Base-by-base conservation (phyloP, 2,329 filamentous ascomycete genomes). In the Leptographium galeiforme region DNA sequence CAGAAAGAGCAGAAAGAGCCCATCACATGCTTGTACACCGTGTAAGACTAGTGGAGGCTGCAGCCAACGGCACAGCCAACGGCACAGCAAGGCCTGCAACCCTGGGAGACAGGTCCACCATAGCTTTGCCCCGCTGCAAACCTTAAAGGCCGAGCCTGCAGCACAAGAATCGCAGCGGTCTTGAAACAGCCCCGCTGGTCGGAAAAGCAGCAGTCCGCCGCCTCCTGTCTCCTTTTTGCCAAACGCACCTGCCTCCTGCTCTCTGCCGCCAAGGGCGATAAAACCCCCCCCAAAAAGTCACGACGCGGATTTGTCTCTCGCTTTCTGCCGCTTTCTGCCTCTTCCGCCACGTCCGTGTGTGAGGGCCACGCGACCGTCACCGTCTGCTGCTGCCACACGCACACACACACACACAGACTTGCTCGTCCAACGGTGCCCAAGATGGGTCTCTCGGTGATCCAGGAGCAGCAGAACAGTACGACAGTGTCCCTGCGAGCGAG, bases 371-470 rank as follows among this genome's bases (percentile, higher is more conserved):
- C 34, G 30, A 19, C 19, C 43, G 38, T 40, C 11, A 12, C 38
- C 36, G 33, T 25, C 32, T 41, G 13, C 50, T 19, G 6, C 12
- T 13, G 34, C 12, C 6, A 2, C 34, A n/a, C n/a, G n/a, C 12
- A 16, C 40, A 41, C 16, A 18, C 40, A 41, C n/a, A 16, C 11
- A 18, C 16, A 41, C n/a, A 18, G 32, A 13, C 30, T 12, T 25
- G 25, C 43, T 39, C 14, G 33, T 41, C 33, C 16, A 30, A 46
- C 43, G 48, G 50, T 38, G 52, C 54, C 69, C 74, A 82, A 68
- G 63, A 95, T 95, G 89, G 85, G 81, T 63, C 75, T 85, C 69
- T 95, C 89, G 59, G 80, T 90, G 63, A 85, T 95, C 64, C 82
- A 89, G 65, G 82, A 89, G 64, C 89, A 95, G 75, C 84, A 84